Evolutionary conservation across 179 eudicot species (phyloP).

Genomic region (Patellifolia procumbens): DNA sequence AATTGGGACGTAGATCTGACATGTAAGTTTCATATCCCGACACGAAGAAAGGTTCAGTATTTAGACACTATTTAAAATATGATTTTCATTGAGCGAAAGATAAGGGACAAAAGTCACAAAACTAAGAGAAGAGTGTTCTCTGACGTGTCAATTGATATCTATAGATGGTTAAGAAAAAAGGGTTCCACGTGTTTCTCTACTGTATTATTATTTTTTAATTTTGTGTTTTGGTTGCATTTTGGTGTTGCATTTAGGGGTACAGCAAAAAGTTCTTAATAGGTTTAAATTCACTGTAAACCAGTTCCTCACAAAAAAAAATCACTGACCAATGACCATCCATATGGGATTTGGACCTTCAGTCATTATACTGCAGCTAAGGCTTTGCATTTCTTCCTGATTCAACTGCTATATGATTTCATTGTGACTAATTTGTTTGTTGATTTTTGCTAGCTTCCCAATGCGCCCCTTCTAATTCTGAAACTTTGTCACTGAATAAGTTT

Average conservation of each 20-base stretch:
- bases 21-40: constrained; percentile 52
- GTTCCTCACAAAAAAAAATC: background rate
- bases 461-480: background rate
- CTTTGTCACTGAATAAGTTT: background rate
- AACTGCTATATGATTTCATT: background rate
- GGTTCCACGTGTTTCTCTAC: background rate
- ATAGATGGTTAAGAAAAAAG: no score
- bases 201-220: no score
- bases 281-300: no score
- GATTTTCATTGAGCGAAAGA: background rate
- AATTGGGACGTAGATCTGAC: constrained; percentile 81
- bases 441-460: background rate
- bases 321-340: background rate
- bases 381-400: background rate
- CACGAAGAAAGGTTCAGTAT: background rate
- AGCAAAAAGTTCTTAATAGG: background rate
- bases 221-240: background rate
- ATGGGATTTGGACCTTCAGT: no score
- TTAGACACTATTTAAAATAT: background rate
- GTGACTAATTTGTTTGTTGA: background rate
- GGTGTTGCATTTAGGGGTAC: background rate
- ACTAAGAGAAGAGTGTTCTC: background rate
- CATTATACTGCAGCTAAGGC: background rate
- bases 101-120: background rate
- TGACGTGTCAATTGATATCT: background rate